A percentile compares a stretch with the other conserved stretches of the same genome.
These are phyloP conservation scores for Lagenidium sp. DNA, from an alignment of 352 stramenopile genomes.

Conservation along the genomic window DNA sequence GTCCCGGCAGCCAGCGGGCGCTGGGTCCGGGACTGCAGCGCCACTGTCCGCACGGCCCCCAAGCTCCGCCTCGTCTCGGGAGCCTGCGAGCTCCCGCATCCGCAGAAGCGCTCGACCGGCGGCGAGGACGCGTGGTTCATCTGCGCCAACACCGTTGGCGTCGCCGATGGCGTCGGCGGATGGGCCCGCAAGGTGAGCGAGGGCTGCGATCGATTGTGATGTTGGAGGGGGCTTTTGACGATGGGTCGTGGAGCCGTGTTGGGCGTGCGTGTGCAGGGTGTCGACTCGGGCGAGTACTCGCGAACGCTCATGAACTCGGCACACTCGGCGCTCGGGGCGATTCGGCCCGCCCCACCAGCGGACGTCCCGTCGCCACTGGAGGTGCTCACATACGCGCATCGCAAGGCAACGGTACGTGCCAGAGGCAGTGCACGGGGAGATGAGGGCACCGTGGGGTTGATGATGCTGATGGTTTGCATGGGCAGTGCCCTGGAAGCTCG, in stretches of 20 bases:
- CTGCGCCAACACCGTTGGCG: conserved; percentile 59
- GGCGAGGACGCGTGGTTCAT: conserved; percentile 86
- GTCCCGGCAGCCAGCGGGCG: not conserved
- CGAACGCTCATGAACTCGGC: conserved; percentile 68
- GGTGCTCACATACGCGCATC: conserved; percentile 59
- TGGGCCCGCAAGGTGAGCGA: conserved; percentile 69
- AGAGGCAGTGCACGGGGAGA: no score
- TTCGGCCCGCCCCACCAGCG: conserved; percentile 7
- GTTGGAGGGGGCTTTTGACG: no score
- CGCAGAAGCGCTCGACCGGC: conserved; percentile 72
- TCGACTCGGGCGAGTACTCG: conserved; percentile 85
- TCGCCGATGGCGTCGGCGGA: conserved; percentile 81
- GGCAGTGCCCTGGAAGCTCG: conserved; percentile 67
- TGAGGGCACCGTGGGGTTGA: no score
- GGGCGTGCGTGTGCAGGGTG: no score
- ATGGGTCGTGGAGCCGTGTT: no score
- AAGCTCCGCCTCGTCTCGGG: conserved; percentile 46
- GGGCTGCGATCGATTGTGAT: not conserved
- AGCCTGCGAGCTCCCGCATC: conserved; percentile 70
- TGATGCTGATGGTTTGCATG: conserved; percentile 1
- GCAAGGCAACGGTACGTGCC: conserved; percentile 42
- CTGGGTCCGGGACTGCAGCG: not conserved
- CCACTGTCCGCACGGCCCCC: conserved; percentile 13
- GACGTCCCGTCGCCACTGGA: conserved; percentile 44
- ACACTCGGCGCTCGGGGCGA: conserved; percentile 14